Percentiles rank a stretch among this genome's conserved stretches.
Evolutionary conservation across 768 basidiomycete genomes (phyloP).

Genomic region (Cystofilobasidium capitatum): DNA sequence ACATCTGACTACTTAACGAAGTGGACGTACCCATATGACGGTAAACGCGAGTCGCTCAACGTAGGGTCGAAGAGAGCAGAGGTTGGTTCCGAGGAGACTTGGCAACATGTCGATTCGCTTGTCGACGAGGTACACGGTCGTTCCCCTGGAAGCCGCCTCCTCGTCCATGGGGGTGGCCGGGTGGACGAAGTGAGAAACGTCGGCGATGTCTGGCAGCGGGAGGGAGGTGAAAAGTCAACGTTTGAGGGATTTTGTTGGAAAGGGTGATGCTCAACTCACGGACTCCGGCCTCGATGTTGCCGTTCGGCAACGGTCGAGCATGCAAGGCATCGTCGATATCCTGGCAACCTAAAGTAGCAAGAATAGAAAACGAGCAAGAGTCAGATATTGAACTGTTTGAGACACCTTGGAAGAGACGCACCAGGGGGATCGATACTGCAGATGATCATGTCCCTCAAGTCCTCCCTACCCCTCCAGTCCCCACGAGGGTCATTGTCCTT

Average conservation of each 20-base stretch:
- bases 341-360: slow-evolving; percentile 60
- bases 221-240: not conserved
- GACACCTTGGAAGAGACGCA: slow-evolving; percentile 35
- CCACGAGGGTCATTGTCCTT: slow-evolving; percentile 47
- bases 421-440: slow-evolving; percentile 97
- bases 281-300: slow-evolving; percentile 93
- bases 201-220: slow-evolving; percentile 70
- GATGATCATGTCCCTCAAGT: slow-evolving; percentile 71
- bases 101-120: slow-evolving; percentile 99
- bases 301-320: slow-evolving; percentile 73
- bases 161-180: slow-evolving; percentile 91
- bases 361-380: slow-evolving; percentile 9
- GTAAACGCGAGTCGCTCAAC: slow-evolving; percentile 94
- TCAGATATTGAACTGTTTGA: no score
- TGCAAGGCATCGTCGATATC: slow-evolving; percentile 98
- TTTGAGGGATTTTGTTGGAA: not conserved
- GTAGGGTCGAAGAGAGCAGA: slow-evolving; percentile 82
- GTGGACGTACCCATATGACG: slow-evolving; percentile 69
- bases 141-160: slow-evolving; percentile 90
- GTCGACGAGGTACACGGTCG: slow-evolving; percentile 95
- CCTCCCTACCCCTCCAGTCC: slow-evolving; percentile 75
- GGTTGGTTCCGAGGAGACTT: slow-evolving; percentile 79
- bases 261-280: slow-evolving; percentile 52
- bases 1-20: not conserved
- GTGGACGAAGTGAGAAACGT: slow-evolving; percentile 91